phyloP scores from a whole-genome alignment of 1,139 yeast genomes.

The Pichia sp. region DNA sequence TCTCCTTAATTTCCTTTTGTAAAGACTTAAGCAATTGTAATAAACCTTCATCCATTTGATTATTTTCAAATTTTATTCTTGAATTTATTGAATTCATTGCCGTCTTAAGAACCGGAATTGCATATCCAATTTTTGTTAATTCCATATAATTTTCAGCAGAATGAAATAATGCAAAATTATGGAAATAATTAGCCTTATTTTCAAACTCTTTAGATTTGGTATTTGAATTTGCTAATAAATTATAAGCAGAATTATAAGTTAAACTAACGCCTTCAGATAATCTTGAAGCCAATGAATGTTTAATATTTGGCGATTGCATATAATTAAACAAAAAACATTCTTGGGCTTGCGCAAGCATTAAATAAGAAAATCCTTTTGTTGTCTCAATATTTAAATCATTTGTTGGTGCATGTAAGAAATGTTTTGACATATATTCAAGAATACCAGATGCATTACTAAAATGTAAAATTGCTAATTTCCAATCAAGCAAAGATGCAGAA shows the following conservation, averaged over 20 bases:
- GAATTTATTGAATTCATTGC: not conserved
- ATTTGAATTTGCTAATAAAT: constrained; percentile 24
- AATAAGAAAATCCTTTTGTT: constrained; percentile 53
- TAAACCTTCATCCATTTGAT: constrained; percentile 5
- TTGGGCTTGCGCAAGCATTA: constrained; percentile 84
- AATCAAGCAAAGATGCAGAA: constrained; percentile 37
- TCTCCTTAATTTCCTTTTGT: constrained; percentile 28
- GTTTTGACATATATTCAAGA: constrained; percentile 64
- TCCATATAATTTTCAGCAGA: constrained; percentile 46
- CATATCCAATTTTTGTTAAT: constrained; percentile 61
- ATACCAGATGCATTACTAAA: constrained; percentile 81
- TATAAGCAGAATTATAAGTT: constrained; percentile 50
- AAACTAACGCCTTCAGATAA: constrained; percentile 58
- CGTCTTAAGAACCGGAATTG: constrained; percentile 44
- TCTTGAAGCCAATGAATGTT: constrained; percentile 66
- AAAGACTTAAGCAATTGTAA: constrained; percentile 8
- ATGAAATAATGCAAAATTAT: constrained; percentile 46
- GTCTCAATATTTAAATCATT: constrained; percentile 69
- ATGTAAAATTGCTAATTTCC: constrained; percentile 53
- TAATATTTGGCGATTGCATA: constrained; percentile 39
- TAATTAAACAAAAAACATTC: constrained; percentile 71
- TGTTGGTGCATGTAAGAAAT: constrained; percentile 87
- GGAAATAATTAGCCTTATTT: constrained; percentile 40
- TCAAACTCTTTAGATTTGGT: constrained; percentile 23
- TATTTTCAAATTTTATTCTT: too few relatives aligned